Percentiles rank a stretch among this genome's conserved stretches.
Evolutionary conservation across 352 stramenopile species (phyloP).

Genomic region (Aphanomyces astaci): DNA sequence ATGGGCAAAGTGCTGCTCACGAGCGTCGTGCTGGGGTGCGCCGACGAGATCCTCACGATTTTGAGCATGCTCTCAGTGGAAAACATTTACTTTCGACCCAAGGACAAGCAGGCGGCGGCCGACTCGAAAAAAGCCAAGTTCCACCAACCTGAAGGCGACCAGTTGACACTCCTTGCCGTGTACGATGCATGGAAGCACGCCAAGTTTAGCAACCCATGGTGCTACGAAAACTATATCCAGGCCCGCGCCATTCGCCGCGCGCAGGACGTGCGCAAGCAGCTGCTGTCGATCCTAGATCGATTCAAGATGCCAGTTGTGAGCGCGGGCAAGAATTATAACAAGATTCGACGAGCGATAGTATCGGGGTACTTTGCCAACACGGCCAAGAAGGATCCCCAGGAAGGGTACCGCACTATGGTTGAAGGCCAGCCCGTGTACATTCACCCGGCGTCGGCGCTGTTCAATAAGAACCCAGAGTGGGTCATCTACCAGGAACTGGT

Average conservation of each 20-base stretch:
- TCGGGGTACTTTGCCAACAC: conserved; percentile 99
- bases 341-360: conserved; percentile 96
- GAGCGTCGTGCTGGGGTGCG: conserved; percentile 95
- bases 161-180: conserved; percentile 96
- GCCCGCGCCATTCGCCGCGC: conserved; percentile 92
- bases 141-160: conserved; percentile 97
- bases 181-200: conserved; percentile 98
- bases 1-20: conserved; percentile 98
- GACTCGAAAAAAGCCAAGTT: conserved; percentile 99
- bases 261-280: conserved; percentile 98
- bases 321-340: conserved; percentile 94
- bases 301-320: conserved; percentile 98
- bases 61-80: conserved; percentile 98
- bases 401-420: conserved; percentile 97
- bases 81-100: conserved; percentile 97
- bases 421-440: conserved; percentile 99
- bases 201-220: conserved; percentile 99
- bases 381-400: conserved; percentile 98
- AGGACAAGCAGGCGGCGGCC: conserved; percentile 98
- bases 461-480: conserved; percentile 99
- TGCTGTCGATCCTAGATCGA: conserved; percentile 97
- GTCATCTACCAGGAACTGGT: conserved; percentile 98
- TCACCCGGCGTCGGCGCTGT: conserved; percentile 95
- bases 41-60: conserved; percentile 98
- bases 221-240: conserved; percentile 99